phyloP scores from a whole-genome alignment of 1,139 yeast species.

The Blastobotrys proliferans region DNA sequence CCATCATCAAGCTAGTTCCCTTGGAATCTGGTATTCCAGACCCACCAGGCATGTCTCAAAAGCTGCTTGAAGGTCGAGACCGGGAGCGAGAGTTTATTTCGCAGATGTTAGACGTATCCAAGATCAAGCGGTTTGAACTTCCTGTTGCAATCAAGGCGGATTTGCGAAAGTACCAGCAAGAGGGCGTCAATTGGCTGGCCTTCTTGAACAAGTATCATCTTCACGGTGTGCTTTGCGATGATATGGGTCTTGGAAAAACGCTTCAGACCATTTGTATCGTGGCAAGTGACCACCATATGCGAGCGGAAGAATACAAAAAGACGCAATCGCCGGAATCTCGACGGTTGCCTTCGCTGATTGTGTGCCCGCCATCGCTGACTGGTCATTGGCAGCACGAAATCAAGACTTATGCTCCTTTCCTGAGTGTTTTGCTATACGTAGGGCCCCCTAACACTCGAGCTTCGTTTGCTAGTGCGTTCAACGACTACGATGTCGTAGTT shows the following conservation, averaged over 20 bases:
- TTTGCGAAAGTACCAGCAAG: conserved; percentile 92
- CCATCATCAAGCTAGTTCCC: conserved; percentile 91
- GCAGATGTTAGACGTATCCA: conserved; percentile 98
- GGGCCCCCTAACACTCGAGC: conserved; percentile 82
- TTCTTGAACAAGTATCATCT: conserved; percentile 90
- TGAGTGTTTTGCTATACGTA: conserved; percentile 80
- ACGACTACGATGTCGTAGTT: conserved; percentile 74
- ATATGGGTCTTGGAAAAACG: conserved; percentile 98
- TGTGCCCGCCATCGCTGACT: conserved; percentile 95
- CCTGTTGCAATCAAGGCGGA: conserved; percentile 94
- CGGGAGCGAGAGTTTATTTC: conserved; percentile 90
- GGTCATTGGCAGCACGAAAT: conserved; percentile 99
- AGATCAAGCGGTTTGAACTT: conserved; percentile 78
- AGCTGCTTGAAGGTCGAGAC: conserved; percentile 82
- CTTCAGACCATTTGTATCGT: conserved; percentile 95
- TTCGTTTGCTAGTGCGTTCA: conserved; percentile 50
- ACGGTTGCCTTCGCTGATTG: conserved; percentile 74
- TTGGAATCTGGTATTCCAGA: conserved; percentile 97
- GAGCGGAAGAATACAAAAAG: conserved; percentile 60
- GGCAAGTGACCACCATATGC: conserved; percentile 87
- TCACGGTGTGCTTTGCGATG: conserved; percentile 97
- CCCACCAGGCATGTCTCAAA: conserved; percentile 87
- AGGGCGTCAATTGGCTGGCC: conserved; percentile 98
- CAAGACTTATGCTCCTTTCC: conserved; percentile 82
- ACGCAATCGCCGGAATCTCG: conserved; percentile 67